Evolutionary conservation across 2,329 filamentous ascomycete genomes (phyloP), one percentile per base, ranked within the genome.

Genomic region (Hortaea sp.): DNA sequence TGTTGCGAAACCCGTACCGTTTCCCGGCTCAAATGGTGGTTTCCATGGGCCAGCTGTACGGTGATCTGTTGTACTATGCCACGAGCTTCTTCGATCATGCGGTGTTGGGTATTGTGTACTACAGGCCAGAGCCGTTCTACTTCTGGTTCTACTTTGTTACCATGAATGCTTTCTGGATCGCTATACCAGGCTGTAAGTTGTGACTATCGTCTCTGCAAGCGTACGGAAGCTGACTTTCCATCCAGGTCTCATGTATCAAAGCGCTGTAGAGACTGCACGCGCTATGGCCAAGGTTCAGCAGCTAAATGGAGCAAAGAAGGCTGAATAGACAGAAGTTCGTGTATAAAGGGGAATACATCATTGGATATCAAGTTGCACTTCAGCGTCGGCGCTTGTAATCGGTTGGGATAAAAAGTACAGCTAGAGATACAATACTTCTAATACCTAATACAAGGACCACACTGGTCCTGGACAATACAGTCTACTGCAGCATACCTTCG

Each of bases 401-500:
- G 20, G 20, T 20, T 20, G 20, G 20, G 20, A 20, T 20, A 20
- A 20, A 20, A 20, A 20, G 20, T 20, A 20, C 20, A 20, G 20
- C 20, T 20, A 20, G 20, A 20, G 20, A 20, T 20, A 20, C 20
- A 20, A 20, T 20, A 20, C 20, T 20, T 20, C 20, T 20, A 20
- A 20, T 20, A 20, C 20, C 20, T 20, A 20, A 20, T 20, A 20
- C 20, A 20, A 20, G 20, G 20, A 37, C 10, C 12, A 10, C 12
- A 37, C 39, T n/a, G 11, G 11, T n/a, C 10, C 20, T 20, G 20
- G 20, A 20, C 20, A 20, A 4, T 20, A 20, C 20, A 20, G 40
- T 31, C 31, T 40, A 48, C 42, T 48, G 46, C 70, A 95, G 73
- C 90, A 95, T 95, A 43, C 82, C 81, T 66, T 95, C 88, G 62